A percentile compares a stretch with the other conserved stretches of the same genome.
Evolutionary conservation across 179 eudicot genomes (phyloP).

Genomic region (Silene coronaria): DNA sequence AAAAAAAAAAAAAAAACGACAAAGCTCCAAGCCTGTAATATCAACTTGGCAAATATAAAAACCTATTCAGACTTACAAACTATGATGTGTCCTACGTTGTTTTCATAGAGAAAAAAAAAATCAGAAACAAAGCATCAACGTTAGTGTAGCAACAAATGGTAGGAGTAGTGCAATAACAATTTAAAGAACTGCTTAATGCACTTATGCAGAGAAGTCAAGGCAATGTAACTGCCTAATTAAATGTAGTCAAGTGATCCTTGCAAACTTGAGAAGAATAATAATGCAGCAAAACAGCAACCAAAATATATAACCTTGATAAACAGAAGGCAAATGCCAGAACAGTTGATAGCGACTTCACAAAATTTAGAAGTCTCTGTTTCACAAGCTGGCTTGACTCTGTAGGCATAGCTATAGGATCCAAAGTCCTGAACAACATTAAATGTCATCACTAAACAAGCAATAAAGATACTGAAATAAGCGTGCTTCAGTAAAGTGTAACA

Average conservation of each 20-base stretch:
- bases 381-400: slow-evolving; percentile 73
- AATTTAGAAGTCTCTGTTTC: slow-evolving; percentile 67
- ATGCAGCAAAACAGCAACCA: neutral
- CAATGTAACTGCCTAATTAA: neutral
- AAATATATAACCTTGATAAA: slow-evolving; percentile 56
- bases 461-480: neutral
- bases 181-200: neutral
- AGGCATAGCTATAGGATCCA: slow-evolving; percentile 72
- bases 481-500: neutral
- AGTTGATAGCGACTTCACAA: slow-evolving; percentile 80
- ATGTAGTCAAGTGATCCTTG: neutral
- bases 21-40: neutral
- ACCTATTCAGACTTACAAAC: neutral
- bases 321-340: slow-evolving; percentile 81
- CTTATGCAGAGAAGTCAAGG: neutral
- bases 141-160: neutral
- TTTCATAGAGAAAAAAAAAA: neutral
- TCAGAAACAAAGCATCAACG: neutral
- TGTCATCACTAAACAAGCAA: slow-evolving; percentile 10
- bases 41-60: neutral
- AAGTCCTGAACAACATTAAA: slow-evolving; percentile 41
- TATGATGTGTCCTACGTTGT: neutral
- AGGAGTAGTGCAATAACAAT: neutral
- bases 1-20: neutral
- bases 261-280: neutral